Percentiles rank a stretch among this genome's conserved stretches.
These are phyloP conservation scores for Colletotrichum sojae DNA, from an alignment of 2,329 filamentous ascomycete species.

Conservation along the genomic window DNA sequence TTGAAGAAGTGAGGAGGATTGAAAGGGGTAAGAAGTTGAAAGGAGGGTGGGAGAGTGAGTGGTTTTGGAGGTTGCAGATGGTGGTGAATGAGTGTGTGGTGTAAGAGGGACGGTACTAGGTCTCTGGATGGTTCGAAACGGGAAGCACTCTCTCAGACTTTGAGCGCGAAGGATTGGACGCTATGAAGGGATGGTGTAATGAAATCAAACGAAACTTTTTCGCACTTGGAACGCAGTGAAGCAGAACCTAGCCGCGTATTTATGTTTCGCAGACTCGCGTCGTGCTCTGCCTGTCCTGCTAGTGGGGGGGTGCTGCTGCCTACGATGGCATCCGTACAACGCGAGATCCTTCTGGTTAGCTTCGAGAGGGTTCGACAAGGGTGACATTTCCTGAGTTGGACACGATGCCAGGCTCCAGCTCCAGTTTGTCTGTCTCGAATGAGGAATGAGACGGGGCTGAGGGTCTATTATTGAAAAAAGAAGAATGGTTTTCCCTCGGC, in stretches of 20 bases:
- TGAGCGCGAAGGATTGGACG: no score
- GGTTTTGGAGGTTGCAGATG: background rate
- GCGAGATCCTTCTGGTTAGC: constrained; percentile 17
- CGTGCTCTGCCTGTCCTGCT: background rate
- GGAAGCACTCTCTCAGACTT: no score
- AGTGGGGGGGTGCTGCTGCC: constrained; percentile 22
- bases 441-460: no score
- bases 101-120: no score
- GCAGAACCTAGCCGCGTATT: background rate
- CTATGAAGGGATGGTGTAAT: no score
- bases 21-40: no score
- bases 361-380: constrained; percentile 34
- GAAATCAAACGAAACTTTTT: no score
- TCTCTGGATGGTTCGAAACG: no score
- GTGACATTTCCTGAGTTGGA: background rate
- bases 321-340: background rate
- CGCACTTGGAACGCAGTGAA: background rate
- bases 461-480: no score
- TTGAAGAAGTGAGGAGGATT: background rate
- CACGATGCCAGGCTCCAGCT: background rate
- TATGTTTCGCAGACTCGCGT: background rate
- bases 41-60: background rate
- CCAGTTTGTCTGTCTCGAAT: no score
- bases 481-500: no score
- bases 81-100: background rate